Conservation (phyloP, 208 protist species). For the Dictyostelium gargantuum region DNA sequence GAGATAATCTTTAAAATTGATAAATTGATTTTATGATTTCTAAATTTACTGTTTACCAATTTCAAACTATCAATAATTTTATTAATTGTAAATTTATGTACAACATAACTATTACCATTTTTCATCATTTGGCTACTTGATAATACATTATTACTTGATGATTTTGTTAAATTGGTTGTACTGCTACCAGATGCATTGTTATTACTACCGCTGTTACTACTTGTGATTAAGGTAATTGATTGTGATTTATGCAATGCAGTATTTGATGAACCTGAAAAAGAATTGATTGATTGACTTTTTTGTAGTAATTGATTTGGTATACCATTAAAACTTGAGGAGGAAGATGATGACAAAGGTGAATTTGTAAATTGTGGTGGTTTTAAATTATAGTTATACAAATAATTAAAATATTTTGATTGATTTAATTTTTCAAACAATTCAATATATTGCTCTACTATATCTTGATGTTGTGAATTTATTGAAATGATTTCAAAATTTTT, state of each 20-base stretch:
- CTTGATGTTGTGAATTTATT: background rate
- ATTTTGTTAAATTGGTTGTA: background rate
- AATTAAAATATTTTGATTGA: background rate
- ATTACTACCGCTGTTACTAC: background rate
- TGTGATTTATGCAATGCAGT: background rate
- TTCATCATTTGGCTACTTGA: background rate
- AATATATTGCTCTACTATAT: background rate
- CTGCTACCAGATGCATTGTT: background rate
- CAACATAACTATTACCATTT: background rate
- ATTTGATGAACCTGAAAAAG: background rate
- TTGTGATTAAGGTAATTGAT: background rate
- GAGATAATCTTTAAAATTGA: background rate
- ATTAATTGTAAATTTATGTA: background rate
- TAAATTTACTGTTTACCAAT: background rate
- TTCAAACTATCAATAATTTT: background rate
- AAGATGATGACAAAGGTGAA: background rate
- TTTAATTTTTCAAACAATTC: background rate
- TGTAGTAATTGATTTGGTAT: background rate
- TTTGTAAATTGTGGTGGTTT: background rate
- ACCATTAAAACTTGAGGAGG: no score
- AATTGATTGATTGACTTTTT: background rate
- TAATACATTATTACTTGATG: background rate
- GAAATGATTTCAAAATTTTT: background rate
- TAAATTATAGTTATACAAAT: background rate
- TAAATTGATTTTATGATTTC: background rate